Evolutionary conservation across 108 stramenopile species (phyloP), one percentile per base, ranked within the genome.

Genomic region (Stephanodiscus minutulus): DNA sequence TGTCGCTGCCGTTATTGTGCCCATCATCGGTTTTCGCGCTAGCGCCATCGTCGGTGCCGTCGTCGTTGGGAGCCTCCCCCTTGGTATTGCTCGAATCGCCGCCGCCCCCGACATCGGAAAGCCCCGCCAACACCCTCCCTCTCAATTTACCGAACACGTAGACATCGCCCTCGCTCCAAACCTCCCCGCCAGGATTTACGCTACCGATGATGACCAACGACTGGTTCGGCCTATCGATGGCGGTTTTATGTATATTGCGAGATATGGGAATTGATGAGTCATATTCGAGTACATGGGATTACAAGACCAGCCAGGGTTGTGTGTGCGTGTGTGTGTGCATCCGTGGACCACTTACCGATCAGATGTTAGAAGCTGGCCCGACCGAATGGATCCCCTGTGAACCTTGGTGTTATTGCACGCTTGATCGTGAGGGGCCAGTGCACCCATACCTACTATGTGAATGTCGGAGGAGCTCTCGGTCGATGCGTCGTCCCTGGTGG

Each of bases 131-230:
- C 6, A 72, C 79, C 21, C 79, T 39, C 53, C 79, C 79, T n/a
- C 67, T 43, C 15, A 80, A 46, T 21, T 73, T 68, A 5, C 79
- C 79, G 64, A 74, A 74, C 11, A 80, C 67, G 49, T 66, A 69
- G 1, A 80, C 72, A 64, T 80, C 79, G 3, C 79, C 79, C 56
- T 80, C 79, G 20, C 64, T 57, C 72, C 65, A 64, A 22, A 80
- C 73, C 56, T 80, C 79, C 6, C 79, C 79, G 17, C 79, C 79
- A 17, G 79, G 57, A 63, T 80, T 68, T 6, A 80, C 72, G 35
- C 54, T 68, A 20, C 79, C 79, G 5, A 80, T 53, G 25, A 80
- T 70, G 5, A 80, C 41, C 6, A 80, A 60, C 18, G 79, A 80
- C 49, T 74, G 72, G 53, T 74, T 69, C 1, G 70, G 61, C 35